Evolutionary conservation across 2,329 filamentous ascomycete genomes (phyloP).

Genomic region (Berkeleyomyces basicola): DNA sequence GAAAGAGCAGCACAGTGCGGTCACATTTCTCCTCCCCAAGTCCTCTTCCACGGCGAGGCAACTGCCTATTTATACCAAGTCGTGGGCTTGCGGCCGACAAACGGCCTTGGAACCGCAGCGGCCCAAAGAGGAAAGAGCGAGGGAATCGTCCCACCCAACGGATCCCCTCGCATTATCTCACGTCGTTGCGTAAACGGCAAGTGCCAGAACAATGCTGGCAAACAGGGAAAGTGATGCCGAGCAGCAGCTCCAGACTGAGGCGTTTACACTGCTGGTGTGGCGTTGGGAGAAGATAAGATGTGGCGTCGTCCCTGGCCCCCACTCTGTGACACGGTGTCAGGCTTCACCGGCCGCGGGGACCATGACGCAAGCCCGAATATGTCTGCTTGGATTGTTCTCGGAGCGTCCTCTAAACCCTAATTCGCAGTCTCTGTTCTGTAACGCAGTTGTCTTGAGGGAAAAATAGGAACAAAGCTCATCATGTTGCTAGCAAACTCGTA

Average conservation of each 20-base stretch:
- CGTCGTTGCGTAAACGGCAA: not conserved
- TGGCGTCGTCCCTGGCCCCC: not conserved
- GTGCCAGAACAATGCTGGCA: not conserved
- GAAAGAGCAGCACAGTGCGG: not conserved
- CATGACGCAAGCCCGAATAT: not conserved
- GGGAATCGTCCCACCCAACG: not conserved
- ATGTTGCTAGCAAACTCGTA: slow-evolving; percentile 4
- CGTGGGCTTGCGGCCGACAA: not conserved
- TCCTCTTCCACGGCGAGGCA: not conserved
- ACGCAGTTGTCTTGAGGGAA: not conserved
- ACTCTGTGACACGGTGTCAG: not conserved
- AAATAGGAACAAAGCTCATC: slow-evolving; percentile 7
- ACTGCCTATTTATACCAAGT: not conserved
- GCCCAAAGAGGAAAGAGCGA: not conserved
- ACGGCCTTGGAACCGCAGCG: not conserved
- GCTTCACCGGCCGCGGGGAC: not conserved
- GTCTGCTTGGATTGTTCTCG: not conserved
- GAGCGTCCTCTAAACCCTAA: not conserved
- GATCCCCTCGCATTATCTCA: not conserved
- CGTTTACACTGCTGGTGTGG: not conserved
- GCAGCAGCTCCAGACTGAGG: no score
- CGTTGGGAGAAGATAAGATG: not conserved
- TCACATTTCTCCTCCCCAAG: not conserved
- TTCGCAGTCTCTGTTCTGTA: not conserved
- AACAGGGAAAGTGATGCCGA: not conserved